Percentiles rank a stretch among this genome's conserved stretches.
Evolutionary conservation across 345 rosid species (phyloP).

Genomic region (Ailanthus altissimus): DNA sequence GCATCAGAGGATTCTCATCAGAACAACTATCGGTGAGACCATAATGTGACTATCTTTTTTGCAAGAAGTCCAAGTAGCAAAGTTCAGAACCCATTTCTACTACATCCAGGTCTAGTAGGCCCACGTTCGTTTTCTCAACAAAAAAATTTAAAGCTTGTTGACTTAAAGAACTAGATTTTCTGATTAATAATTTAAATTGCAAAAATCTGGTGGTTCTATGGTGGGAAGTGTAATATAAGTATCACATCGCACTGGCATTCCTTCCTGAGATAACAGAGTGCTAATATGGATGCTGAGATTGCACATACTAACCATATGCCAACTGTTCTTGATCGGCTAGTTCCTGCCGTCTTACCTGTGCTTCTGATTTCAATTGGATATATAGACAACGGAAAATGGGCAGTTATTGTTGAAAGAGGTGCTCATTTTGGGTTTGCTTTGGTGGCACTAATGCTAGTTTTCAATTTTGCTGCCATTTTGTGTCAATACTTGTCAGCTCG

Average conservation of each 20-base stretch:
- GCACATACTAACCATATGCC: slow-evolving; percentile 39
- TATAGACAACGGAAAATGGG: slow-evolving; percentile 98
- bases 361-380: slow-evolving; percentile 81
- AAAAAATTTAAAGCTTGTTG: no score
- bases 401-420: slow-evolving; percentile 85
- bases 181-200: no score
- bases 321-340: slow-evolving; percentile 47
- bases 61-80: no score
- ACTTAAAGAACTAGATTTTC: no score
- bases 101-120: no score
- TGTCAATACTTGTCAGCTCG: slow-evolving; percentile 86
- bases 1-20: no score
- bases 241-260: slow-evolving; percentile 7
- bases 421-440: slow-evolving; percentile 83
- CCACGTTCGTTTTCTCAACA: no score
- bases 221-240: slow-evolving; percentile 25
- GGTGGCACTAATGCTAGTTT: slow-evolving; percentile 59
- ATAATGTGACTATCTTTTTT: no score
- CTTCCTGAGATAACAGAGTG: slow-evolving; percentile 21
- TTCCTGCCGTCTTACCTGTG: slow-evolving; percentile 68
- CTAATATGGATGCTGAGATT: slow-evolving; percentile 70
- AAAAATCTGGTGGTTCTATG: slow-evolving; percentile 28
- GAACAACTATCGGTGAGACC: no score
- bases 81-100: no score
- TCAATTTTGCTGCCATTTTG: slow-evolving; percentile 80